Base-by-base conservation (phyloP, 768 basidiomycete species). In the Suillus variegatus region DNA sequence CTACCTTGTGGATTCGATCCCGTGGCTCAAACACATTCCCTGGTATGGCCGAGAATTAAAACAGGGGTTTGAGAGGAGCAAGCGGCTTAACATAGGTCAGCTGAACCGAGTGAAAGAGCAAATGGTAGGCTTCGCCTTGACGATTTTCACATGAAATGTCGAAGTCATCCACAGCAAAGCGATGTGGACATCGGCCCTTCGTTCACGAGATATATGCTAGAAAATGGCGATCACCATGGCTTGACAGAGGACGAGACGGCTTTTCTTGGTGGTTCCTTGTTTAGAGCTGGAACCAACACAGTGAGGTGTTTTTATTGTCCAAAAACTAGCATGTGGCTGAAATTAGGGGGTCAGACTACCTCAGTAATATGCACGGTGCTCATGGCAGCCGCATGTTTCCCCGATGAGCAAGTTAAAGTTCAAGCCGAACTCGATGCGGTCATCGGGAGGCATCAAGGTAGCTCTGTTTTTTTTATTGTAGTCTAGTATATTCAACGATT, bases 321-420 rank as follows among this genome's bases (percentile, higher is more conserved):
- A 28, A 52, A 28, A 6, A 6, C 7, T 4, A 46, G 16, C 4
- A 16, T 52, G 14, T 52, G 4, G 51, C 51, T 52, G 25, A 52
- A 52, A 28, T 9, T 16, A 28, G 51, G 25, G 25, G 14, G 0
- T 28, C 51, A 52, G 25, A 52, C 51, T 28, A 28, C 51, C 25
- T 28, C 51, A 8, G 51, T 52, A 7, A 52, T 52, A 28, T 52
- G 51, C 8, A 52, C 16, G 8, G 14, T 52, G 4, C 51, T 52
- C 51, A 52, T 52, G 51, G 51, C 51, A 52, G 51, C 51, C 2
- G 51, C 51, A 52, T 52, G 51, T 52, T 52, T 52, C 25, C 51
- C 25, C 3, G 25, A 52, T 16, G 51, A 52, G 51, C 51, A 52
- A 52, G 25, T 2, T 52, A 28, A 52, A 52, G 51, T 52, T 28